These are phyloP conservation scores for Leccinum arenicola DNA, from an alignment of 768 basidiomycete species.

Conservation along the genomic window DNA sequence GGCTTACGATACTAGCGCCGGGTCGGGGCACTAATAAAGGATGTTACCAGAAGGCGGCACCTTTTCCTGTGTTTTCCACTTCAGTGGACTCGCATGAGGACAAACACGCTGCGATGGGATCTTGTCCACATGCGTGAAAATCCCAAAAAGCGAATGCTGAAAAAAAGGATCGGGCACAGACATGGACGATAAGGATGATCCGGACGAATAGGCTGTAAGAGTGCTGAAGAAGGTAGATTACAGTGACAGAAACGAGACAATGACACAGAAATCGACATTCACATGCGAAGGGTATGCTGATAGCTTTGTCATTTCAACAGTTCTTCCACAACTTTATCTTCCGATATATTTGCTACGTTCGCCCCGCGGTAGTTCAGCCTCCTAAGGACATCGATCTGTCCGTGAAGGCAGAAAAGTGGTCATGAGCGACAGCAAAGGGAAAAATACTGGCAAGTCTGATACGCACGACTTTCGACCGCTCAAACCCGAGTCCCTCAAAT, in stretches of 20 bases:
- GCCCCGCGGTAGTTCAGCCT: slow-evolving; percentile 84
- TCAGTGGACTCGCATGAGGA: slow-evolving; percentile 7
- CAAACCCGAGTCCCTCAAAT: slow-evolving; percentile 83
- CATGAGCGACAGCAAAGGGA: background rate
- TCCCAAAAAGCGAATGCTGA: slow-evolving; percentile 3
- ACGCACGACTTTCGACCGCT: slow-evolving; percentile 81
- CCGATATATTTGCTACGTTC: slow-evolving; percentile 75
- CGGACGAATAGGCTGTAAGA: slow-evolving; percentile 14
- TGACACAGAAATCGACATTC: slow-evolving; percentile 25
- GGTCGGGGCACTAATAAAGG: background rate
- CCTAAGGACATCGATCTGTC: slow-evolving; percentile 82
- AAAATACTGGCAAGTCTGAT: background rate
- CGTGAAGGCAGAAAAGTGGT: background rate
- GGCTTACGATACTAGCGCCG: background rate
- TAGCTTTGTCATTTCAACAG: slow-evolving; percentile 55
- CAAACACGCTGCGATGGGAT: slow-evolving; percentile 6
- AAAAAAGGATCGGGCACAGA: slow-evolving; percentile 7
- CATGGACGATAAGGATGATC: slow-evolving; percentile 14
- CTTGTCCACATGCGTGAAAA: slow-evolving; percentile 4
- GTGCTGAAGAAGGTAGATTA: slow-evolving; percentile 21
- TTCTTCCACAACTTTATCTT: slow-evolving; percentile 85
- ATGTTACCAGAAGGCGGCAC: background rate
- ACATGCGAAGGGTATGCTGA: slow-evolving; percentile 27
- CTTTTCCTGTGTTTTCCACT: background rate
- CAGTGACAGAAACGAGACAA: slow-evolving; percentile 24